Evolutionary conservation across 306 rosid species (phyloP), one percentile per base, ranked within the genome.

Genomic region (Betula pendula): DNA sequence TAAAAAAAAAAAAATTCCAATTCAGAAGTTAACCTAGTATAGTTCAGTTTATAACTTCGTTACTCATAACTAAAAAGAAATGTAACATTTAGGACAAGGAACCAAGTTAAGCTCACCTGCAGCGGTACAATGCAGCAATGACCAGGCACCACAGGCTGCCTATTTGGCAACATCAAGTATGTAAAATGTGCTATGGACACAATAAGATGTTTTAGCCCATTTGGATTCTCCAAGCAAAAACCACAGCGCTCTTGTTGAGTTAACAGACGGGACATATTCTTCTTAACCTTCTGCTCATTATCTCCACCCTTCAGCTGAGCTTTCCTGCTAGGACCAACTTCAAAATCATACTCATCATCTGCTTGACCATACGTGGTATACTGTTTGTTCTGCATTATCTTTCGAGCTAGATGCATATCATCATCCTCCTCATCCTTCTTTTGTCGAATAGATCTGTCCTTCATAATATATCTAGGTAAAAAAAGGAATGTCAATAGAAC

Each of bases 61-160:
- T 5, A 15, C 55, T 50, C 55, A 12, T 45, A 38, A 49, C 31
- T 14, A 73, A 19, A 78, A 29, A 51, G 17, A 20, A 56, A 63
- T 38, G 44, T 20, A 74, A 76, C 77, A 59, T 67, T 10, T 10
- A 70, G 56, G 52, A 77, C 20, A 79, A 68, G 3, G 9, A 72
- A 72, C 50, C 43, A 82, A 66, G 50, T 73, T 70, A 72, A 81
- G 79, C 87, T 84, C 80, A 92, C 98, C 87, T 87, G 90, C 87
- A 90, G 88, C 0, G 98, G 95, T 63, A 92, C 78, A 82, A 95
- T 92, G 82, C 93, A 95, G 82, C 98, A 95, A 85, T 90, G 98
- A 70, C 97, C 98, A 16, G 89, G 88, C 70, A 87, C 96, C 77
- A 95, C 68, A 20, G 97, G 90, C 79, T 95, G 92, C 90, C 88